These are phyloP conservation scores for Rhizopogon vesiculosus DNA, from an alignment of 768 basidiomycete species.

Conservation along the genomic window DNA sequence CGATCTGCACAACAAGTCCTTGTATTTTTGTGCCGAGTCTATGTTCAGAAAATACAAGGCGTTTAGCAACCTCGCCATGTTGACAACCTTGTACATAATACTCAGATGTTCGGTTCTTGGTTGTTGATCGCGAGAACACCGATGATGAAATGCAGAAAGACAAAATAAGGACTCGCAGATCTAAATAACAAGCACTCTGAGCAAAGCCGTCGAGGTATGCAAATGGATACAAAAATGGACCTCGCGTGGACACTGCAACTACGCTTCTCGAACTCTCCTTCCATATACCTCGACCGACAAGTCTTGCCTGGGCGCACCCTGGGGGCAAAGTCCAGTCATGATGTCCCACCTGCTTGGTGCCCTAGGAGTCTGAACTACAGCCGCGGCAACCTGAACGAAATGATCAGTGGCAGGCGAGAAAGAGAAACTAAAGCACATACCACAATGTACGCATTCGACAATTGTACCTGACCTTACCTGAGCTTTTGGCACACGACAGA, in stretches of 20 bases:
- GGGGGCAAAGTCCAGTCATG: no score
- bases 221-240: neutral
- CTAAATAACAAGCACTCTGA: conserved; percentile 1
- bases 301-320: conserved; percentile 18
- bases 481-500: conserved; percentile 95
- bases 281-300: conserved; percentile 52
- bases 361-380: conserved; percentile 82
- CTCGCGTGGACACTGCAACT: conserved; percentile 11
- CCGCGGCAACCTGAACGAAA: conserved; percentile 70
- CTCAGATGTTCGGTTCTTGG: neutral
- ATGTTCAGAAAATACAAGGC: neutral
- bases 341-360: neutral
- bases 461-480: conserved; percentile 86
- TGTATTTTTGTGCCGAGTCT: conserved; percentile 12
- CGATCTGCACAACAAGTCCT: conserved; percentile 17
- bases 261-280: conserved; percentile 28
- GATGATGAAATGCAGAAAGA: neutral
- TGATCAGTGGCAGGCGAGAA: conserved; percentile 7
- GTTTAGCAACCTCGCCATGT: neutral
- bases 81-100: neutral
- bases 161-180: neutral
- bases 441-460: conserved; percentile 96
- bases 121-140: neutral
- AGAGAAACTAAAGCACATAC: conserved; percentile 42
- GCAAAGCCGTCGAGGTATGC: neutral